Evolutionary conservation across 805 yeast species (phyloP), one percentile per base, ranked within the genome.

Genomic region (Sungouiozyma ichnusensis): DNA sequence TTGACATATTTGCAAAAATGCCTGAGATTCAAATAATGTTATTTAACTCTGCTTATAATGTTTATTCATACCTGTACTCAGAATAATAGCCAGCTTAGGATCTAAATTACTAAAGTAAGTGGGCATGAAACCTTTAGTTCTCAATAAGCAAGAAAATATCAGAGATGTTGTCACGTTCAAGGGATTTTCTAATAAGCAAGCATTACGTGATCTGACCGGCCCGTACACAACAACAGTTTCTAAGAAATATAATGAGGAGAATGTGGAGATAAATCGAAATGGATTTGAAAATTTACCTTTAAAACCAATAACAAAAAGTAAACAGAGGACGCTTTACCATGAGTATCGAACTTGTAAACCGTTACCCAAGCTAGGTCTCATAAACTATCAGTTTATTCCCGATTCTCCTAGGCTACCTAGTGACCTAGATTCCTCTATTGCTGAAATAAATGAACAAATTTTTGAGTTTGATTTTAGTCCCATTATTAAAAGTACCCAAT

Each of bases 381-480:
- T 29, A n/a, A 40, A 35, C 24, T 33, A 35, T 20, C 42, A 20
- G n/a, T 39, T 18, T 35, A 41, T 41, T n/a, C 41, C 41, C 5
- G 41, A 18, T 9, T 42, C 41, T 16, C 41, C 44, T 9, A 13
- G 18, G 11, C n/a, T 41, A 36, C 37, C 37, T 19, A 6, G 16
- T 11, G 19, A 35, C 20, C 9, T 7, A 24, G 11, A 24, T 11
- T 6, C 11, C 11, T 24, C 29, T 7, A 19, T 27, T 19, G 18
- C 7, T n/a, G 37, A 36, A 19, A 4, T 17, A 6, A 16, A 20
- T n/a, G 33, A 41, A n/a, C n/a, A 20, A 19, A 31, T 20, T 15
- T 15, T 33, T 7, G 41, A 42, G 14, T 35, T 48, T 16, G 37
- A 36, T 14, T 24, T 36, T 17, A 24, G 29, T 11, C 29, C 29